Percentiles rank a stretch among this genome's conserved stretches.
phyloP scores from a whole-genome alignment of 352 stramenopile genomes.

The Phytophthora lateralis region DNA sequence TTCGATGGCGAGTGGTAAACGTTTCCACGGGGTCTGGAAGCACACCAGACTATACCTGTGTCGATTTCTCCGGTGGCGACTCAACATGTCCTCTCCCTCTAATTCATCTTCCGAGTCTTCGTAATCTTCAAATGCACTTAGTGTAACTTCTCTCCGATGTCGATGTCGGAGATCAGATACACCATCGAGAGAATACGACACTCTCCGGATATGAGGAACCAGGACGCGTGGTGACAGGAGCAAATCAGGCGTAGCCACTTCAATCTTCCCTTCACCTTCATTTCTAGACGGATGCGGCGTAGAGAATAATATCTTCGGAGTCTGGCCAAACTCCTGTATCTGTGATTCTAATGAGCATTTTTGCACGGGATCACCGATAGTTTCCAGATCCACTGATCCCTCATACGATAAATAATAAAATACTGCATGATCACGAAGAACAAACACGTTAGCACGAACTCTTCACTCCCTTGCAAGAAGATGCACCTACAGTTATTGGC shows the following conservation, averaged over 20 bases:
- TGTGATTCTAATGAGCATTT: slow-evolving; percentile 92
- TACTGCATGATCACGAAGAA: slow-evolving; percentile 38
- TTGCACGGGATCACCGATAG: slow-evolving; percentile 88
- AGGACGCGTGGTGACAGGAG: slow-evolving; percentile 47
- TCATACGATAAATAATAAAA: slow-evolving; percentile 93
- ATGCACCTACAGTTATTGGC: slow-evolving; percentile 75
- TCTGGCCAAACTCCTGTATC: slow-evolving; percentile 94
- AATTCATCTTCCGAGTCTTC: slow-evolving; percentile 47
- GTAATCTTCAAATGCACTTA: slow-evolving; percentile 37
- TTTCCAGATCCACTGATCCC: slow-evolving; percentile 82
- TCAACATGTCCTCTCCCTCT: slow-evolving; percentile 10
- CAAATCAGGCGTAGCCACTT: slow-evolving; percentile 59
- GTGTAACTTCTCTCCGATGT: slow-evolving; percentile 27
- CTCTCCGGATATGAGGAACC: slow-evolving; percentile 21
- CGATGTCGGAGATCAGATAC: slow-evolving; percentile 16
- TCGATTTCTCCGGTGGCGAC: background rate
- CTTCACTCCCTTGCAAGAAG: background rate
- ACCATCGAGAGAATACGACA: slow-evolving; percentile 22
- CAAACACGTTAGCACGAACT: background rate
- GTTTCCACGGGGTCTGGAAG: slow-evolving; percentile 45
- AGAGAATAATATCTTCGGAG: slow-evolving; percentile 80
- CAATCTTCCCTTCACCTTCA: slow-evolving; percentile 48
- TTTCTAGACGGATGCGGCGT: slow-evolving; percentile 68
- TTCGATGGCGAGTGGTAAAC: slow-evolving; percentile 40
- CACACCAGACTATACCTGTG: slow-evolving; percentile 48